Percentiles rank a stretch among this genome's conserved stretches.
These are phyloP conservation scores for Stephanodiscus triporus DNA, from an alignment of 108 stramenopile species.

Conservation along the genomic window DNA sequence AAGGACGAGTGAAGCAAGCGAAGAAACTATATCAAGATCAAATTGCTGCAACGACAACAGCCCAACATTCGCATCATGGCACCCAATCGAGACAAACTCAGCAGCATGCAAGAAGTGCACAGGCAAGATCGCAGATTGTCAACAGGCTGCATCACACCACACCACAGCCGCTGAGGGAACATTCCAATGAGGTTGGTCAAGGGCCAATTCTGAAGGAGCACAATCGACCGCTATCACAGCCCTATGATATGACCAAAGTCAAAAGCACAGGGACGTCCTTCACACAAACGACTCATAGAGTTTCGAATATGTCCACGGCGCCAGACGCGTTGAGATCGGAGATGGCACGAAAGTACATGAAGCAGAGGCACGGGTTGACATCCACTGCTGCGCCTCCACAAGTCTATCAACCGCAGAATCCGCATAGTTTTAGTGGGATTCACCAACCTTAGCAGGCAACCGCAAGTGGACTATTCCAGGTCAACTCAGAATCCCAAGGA, in stretches of 20 bases:
- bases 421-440: no score
- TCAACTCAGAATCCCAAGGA: no score
- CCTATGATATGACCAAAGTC: constrained; percentile 9
- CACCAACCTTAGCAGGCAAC: not conserved
- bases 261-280: not conserved
- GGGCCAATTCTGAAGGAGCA: not conserved
- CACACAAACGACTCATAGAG: not conserved
- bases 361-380: not conserved
- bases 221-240: not conserved
- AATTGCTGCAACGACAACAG: not conserved
- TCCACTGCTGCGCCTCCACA: not conserved
- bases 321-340: not conserved
- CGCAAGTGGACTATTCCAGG: no score
- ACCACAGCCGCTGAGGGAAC: not conserved
- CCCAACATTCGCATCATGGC: not conserved
- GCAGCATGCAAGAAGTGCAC: not conserved
- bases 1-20: not conserved
- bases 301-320: constrained; percentile 20
- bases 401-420: not conserved
- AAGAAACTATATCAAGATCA: not conserved
- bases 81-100: not conserved
- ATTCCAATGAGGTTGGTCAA: not conserved
- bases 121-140: not conserved
- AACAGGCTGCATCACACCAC: not conserved
- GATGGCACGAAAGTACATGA: constrained; percentile 6